Base-by-base conservation (phyloP, 2,329 filamentous ascomycete species). In the Nothomitra cinnamomea region DNA sequence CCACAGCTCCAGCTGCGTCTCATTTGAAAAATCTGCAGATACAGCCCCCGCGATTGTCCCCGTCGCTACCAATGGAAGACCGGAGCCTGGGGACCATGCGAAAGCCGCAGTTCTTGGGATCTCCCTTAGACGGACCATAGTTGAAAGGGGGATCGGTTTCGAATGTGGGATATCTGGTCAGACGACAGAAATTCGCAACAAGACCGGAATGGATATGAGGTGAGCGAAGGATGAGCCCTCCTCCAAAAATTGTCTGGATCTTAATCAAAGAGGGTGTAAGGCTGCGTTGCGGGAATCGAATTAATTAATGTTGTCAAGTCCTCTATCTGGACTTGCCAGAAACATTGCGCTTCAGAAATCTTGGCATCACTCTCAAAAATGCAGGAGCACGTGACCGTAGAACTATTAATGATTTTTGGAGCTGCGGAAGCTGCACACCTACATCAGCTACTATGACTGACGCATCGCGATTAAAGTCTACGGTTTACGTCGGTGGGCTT, bases 81-180 rank as follows among this genome's bases (percentile, higher is more conserved):
- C 77, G 51, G 86, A 72, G 61, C 82, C 85, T 24, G 89, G 85
- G 61, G 87, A 95, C 90, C 92, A 98, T 65, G 92, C 87, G 69
- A 98, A 98, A 63, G 90, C 85, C 69, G 90, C 92, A 64, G 92
- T 98, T 71, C 92, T 82, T 67, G 88, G 86, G 65, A 98, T 94
- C 75, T 96, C 89, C 76, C 90, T 82, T 70, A 96, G 77, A 72
- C 88, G 86, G 70, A 95, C 90, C 92, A 98, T 98, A 69, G 62
- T 71, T 67, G 10, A 32, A 28, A 32, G 17, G 41, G 17, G 63
- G 55, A 58, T 22, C 13, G 41, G 38, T 32, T 28, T 19, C 28
- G 28, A 41, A 41, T 41, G 38, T 19, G 13, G 38, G 17, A n/a
- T 41, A 41, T 41, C 13, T 41, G 13, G 38, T 15, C 13, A 19